Base-by-base conservation (phyloP, 371 early-diverging fungal genomes). In the Phascolomyces articulosus region DNA sequence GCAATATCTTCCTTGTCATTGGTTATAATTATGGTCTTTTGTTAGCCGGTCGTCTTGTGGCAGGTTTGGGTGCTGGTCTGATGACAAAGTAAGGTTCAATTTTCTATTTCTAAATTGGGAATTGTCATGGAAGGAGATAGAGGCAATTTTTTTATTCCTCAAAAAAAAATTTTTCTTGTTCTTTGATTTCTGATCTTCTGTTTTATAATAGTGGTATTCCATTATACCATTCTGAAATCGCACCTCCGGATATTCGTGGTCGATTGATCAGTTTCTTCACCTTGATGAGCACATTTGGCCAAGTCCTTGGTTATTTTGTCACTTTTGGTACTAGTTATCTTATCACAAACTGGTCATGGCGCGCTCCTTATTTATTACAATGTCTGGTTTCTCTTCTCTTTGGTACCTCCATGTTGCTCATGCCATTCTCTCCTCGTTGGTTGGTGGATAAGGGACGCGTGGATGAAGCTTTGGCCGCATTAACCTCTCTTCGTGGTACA, bases 221-320 rank as follows among this genome's bases (percentile, higher is more conserved):
- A 11, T 58, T 62, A 62, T 68, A 82, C 38, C 83, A 78, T 53
- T 78, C 80, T 47, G 83, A 79, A 55, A 82, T 96, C n/a, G 90
- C 97, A 18, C 92, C 96, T 29, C 82, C 92, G 26, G 82, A 87
- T 49, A 79, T 83, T 28, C 83, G 83, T 68, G 83, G 83, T 40
- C 70, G 83, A 29, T 55, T 83, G 21, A 80, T 83, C 31, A 73
- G 72, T 49, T 61, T 83, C 18, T 80, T 75, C 47, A 76, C 74
- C 23, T 58, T 77, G 23, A 78, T 73, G 68, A 41, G 69, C 20
- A 65, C 70, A 18, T 58, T 78, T 53, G 83, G 83, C 23, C 74
- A 74, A n/a, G 75, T 80, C 29, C 69, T 67, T 1, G 83, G 78
- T 16, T 83, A 74, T 55, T 83, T 77, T 68, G 78, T 80, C 15